Evolutionary conservation across 192 early-diverging fungal species (phyloP).

Genomic region (Mortierella antarctica): DNA sequence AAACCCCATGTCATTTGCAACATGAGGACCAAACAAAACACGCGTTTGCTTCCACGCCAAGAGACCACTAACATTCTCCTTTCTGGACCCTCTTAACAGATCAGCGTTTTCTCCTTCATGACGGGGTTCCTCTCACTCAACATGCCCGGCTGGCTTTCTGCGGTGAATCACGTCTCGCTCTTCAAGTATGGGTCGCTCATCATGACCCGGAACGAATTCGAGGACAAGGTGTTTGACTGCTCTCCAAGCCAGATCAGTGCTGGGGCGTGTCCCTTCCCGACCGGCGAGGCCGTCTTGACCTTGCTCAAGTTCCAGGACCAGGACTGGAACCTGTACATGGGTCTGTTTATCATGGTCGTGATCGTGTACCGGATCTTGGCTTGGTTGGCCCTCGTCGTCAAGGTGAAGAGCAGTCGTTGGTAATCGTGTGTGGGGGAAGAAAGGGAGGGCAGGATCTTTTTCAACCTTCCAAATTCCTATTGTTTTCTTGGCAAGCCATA

Average conservation of each 20-base stretch:
- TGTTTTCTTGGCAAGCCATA: too few relatives aligned
- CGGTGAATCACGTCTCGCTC: conserved; percentile 40
- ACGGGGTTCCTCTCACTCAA: conserved; percentile 52
- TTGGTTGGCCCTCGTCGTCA: conserved; percentile 23
- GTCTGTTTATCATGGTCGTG: conserved; percentile 34
- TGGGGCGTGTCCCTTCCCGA: conserved; percentile 36
- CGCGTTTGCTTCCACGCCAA: neutral
- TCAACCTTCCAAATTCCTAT: too few relatives aligned
- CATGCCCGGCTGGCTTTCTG: conserved; percentile 34
- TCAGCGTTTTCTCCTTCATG: conserved; percentile 53
- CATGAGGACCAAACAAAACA: too few relatives aligned
- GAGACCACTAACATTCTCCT: neutral
- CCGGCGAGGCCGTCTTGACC: conserved; percentile 20
- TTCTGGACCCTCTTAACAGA: conserved; percentile 5
- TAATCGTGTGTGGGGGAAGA: conserved; percentile 5
- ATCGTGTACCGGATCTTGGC: conserved; percentile 26
- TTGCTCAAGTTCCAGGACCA: conserved; percentile 25
- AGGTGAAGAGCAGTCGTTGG: conserved; percentile 45
- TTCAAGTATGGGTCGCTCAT: conserved; percentile 45
- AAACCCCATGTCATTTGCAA: too few relatives aligned
- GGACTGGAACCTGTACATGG: conserved; percentile 48
- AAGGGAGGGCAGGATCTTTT: too few relatives aligned
- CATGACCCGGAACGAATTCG: conserved; percentile 48
- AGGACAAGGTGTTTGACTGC: conserved; percentile 35
- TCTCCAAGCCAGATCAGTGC: conserved; percentile 1